A percentile compares a stretch with the other conserved stretches of the same genome.
Conservation (phyloP, 192 early-diverging fungal species). For the Cetraspora pellucida region DNA sequence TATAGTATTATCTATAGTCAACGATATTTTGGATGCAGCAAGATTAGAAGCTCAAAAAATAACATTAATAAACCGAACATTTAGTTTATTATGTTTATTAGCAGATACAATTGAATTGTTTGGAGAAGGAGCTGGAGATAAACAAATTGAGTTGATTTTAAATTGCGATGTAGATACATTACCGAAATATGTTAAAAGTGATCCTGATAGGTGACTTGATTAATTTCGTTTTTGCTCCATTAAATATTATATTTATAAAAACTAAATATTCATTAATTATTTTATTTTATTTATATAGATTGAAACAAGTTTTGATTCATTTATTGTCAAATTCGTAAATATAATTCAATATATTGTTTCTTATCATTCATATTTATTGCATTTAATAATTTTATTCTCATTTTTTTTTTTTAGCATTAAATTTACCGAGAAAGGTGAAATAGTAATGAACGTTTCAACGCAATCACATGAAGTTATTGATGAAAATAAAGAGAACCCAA, state of each 20-base stretch:
- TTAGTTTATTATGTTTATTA: constrained; percentile 43
- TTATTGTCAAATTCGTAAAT: constrained; percentile 52
- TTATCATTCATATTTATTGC: no score
- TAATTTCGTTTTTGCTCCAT: background rate
- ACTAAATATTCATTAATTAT: no score
- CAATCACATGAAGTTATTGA: background rate
- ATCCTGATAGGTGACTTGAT: constrained; percentile 32
- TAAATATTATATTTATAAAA: background rate
- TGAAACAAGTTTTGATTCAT: constrained; percentile 51
- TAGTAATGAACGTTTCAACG: constrained; percentile 30
- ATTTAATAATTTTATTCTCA: no score
- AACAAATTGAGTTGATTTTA: constrained; percentile 50
- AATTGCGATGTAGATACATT: constrained; percentile 46
- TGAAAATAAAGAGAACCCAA: no score
- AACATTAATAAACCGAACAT: constrained; percentile 48
- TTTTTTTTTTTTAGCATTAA: constrained; percentile 36
- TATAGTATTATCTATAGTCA: constrained; percentile 44
- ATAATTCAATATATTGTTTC: background rate
- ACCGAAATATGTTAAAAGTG: constrained; percentile 39
- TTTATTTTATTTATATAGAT: constrained; percentile 22
- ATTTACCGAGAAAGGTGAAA: constrained; percentile 51
- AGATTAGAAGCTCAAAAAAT: constrained; percentile 47
- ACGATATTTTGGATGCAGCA: constrained; percentile 47
- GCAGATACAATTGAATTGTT: constrained; percentile 46
- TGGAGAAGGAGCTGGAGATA: constrained; percentile 41